Evolutionary conservation across 1,139 yeast genomes (phyloP), one percentile per base, ranked within the genome.

Genomic region (Sugiyamaella novakii): DNA sequence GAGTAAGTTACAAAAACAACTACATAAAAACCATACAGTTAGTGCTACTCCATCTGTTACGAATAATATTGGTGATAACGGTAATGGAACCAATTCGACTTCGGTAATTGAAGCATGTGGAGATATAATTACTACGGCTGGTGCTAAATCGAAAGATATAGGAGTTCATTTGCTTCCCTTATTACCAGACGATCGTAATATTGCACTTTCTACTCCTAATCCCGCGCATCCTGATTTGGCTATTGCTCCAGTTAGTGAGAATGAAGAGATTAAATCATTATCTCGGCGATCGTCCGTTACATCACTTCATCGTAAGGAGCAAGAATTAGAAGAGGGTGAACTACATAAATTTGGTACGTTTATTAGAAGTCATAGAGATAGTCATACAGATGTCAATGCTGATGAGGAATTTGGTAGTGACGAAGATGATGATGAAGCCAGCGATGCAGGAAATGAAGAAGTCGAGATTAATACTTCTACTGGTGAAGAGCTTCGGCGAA

Each of bases 261-360:
- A 29, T n/a, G 47, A 38, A 29, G 45, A 43, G 11, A 47, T 44
- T 3, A 36, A 43, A 8, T 31, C 57, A 8, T 22, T 61, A 14
- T 53, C 62, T 2, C 50, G 63, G n/a, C 47, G 54, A 33, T 50
- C 59, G 3, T 62, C 67, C 2, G 36, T 49, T 14, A 55, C 66
- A 5, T 61, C 66, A 5, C 31, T 62, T 24, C 58, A 61, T 36
- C 54, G 89, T 17, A 84, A 81, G 63, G 80, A 78, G 56, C 88
- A 84, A 64, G 96, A 88, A 61, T 81, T 83, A 55, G 97, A 89
- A 66, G 97, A 89, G 72, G 97, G 96, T 57, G 95, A 87, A 61
- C 76, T 88, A 54, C 96, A 87, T 67, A 81, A 85, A 67, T 80
- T 87, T 80, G 95, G 95, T 12, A 56, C 68, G 8, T 61, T 59